Base-by-base conservation (phyloP, 345 rosid genomes). In the Erysimum cheiranthoides region DNA sequence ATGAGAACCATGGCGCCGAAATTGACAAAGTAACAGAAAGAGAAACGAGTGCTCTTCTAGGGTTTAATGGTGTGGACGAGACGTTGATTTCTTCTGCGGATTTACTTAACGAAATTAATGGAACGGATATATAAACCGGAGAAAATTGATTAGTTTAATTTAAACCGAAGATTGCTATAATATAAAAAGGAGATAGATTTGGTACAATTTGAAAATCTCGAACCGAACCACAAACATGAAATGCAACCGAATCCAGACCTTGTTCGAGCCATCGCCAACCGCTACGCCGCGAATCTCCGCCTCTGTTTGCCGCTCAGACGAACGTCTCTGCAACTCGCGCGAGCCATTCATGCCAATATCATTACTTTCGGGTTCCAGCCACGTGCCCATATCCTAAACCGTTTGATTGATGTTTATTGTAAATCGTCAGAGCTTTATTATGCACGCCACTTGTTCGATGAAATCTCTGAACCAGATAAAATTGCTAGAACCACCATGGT, bases 401-500 rank as follows among this genome's bases (percentile, higher is more conserved):
- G 73, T 35, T 38, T 80, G 58, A 75, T 80, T 3, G 77, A 80
- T 43, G 73, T 80, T 13, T 80, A 80, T 18, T 80, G 80, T 45
- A 80, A 80, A 80, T 71, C 77, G 1, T 66, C 80, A 21, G 51
- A 71, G 36, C 74, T 75, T 3, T 8, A 10, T 9, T 80, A 75
- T 40, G 83, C 83, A n/a, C 80, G 80, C 65, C 66, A 71, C 0
- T 46, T 75, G 69, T 80, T 80, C 80, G 80, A 75, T 10, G 80
- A 42, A 58, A 75, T 53, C 16, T 31, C 70, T 2, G 68, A 75
- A 14, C 83, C 80, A 61, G 83, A 80, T 61, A 70, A 56, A 66
- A 45, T 80, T 59, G 80, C 80, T 12, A 80, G 83, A 66, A 80
- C 83, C 73, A 75, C 83, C 73, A 80, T 80, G 80, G 68, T 80